Evolutionary conservation across 2,329 filamentous ascomycete genomes (phyloP).

Genomic region (Paecilomyces niveus): DNA sequence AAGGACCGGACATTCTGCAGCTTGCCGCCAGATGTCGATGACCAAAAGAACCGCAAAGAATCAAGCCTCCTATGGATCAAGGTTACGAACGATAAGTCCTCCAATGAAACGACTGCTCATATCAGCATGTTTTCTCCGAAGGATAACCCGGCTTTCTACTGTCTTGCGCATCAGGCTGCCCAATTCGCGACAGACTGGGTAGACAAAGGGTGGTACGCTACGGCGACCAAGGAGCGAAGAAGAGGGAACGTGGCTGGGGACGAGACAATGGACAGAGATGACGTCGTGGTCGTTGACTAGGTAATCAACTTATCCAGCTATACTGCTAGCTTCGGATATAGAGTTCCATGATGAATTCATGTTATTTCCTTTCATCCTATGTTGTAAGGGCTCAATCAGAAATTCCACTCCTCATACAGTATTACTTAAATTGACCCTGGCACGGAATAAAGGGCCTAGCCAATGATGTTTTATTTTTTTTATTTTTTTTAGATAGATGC

Average conservation of each 20-base stretch:
- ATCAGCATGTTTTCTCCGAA: conserved; percentile 44
- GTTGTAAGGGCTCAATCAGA: no score
- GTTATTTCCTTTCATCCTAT: background rate
- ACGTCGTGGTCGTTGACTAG: conserved; percentile 27
- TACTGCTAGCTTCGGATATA: background rate
- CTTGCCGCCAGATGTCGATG: conserved; percentile 52
- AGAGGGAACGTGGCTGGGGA: conserved; percentile 8
- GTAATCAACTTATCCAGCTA: background rate
- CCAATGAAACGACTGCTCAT: conserved; percentile 75
- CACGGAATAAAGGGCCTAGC: no score
- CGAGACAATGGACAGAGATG: conserved; percentile 25
- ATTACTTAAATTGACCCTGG: background rate
- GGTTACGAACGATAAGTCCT: conserved; percentile 70
- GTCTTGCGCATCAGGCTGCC: conserved; percentile 31
- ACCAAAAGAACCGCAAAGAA: conserved; percentile 15
- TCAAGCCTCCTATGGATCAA: conserved; percentile 55
- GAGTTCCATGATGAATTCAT: background rate
- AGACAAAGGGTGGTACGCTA: conserved; percentile 32
- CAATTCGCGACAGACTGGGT: conserved; percentile 32
- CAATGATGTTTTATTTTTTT: no score
- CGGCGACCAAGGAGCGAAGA: conserved; percentile 11
- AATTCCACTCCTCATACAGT: background rate
- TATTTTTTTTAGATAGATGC: no score
- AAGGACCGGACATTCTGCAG: conserved; percentile 83
- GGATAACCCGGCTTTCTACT: conserved; percentile 39